Evolutionary conservation across 257 asterid species (phyloP).

Genomic region (Eucommia ulmoides): DNA sequence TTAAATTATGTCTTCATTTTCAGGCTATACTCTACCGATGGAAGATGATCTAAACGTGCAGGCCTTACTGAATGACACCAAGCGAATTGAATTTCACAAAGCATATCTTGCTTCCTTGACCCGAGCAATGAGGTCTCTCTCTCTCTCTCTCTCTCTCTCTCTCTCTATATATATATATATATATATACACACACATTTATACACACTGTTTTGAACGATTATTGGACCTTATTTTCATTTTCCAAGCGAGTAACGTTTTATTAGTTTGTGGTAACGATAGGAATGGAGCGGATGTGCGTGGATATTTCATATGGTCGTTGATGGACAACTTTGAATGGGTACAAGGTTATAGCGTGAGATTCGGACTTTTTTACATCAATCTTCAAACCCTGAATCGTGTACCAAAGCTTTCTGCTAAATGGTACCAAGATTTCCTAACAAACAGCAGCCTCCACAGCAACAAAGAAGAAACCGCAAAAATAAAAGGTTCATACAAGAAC

Average conservation of each 20-base stretch:
- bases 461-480: neutral
- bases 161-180: neutral
- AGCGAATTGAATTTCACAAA: constrained; percentile 38
- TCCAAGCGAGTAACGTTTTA: neutral
- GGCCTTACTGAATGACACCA: constrained; percentile 25
- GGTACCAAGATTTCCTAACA: constrained; percentile 45
- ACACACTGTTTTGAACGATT: neutral
- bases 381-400: constrained; percentile 31
- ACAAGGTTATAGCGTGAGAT: constrained; percentile 31
- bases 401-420: constrained; percentile 50
- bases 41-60: constrained; percentile 7
- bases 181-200: neutral
- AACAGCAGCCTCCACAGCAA: constrained; percentile 12
- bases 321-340: constrained; percentile 70
- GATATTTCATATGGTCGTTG: constrained; percentile 68
- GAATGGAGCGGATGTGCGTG: constrained; percentile 57
- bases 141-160: too few species aligned
- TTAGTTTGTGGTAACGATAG: constrained; percentile 11
- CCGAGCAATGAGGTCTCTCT: constrained; percentile 43
- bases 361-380: constrained; percentile 39
- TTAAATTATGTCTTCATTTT: too few species aligned
- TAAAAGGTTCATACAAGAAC: too few species aligned
- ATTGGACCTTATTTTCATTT: neutral
- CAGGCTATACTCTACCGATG: constrained; percentile 1
- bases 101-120: constrained; percentile 54